Conservation (phyloP, 768 basidiomycete species). For the Sarcomyxa edulis region DNA sequence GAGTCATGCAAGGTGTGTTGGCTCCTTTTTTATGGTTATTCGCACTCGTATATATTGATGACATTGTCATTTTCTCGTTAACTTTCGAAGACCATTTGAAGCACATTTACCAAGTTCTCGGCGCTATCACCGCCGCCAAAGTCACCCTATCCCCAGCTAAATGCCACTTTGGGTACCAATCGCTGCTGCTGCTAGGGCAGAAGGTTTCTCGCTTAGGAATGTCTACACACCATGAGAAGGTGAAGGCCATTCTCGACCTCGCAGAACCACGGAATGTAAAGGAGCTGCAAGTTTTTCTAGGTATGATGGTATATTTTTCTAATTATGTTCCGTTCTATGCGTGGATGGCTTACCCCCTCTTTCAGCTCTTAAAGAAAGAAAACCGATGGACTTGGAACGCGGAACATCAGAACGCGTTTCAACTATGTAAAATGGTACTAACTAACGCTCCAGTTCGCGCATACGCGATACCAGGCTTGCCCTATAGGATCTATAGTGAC, state of each 20-base stretch:
- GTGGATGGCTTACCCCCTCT: no score
- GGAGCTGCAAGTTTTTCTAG: conserved; percentile 26
- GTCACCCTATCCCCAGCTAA: conserved; percentile 29
- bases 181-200: conserved; percentile 31
- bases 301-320: no score
- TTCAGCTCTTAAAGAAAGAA: no score
- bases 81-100: conserved; percentile 25
- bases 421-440: no score
- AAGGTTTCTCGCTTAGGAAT: no score
- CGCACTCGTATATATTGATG: conserved; percentile 35
- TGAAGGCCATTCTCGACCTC: conserved; percentile 25
- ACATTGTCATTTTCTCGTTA: conserved; percentile 30
- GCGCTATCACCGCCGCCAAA: conserved; percentile 17
- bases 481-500: conserved; percentile 31
- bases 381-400: no score
- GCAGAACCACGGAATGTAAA: conserved; percentile 17
- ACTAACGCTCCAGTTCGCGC: conserved; percentile 24
- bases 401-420: conserved; percentile 20
- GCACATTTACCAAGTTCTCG: no score
- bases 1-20: conserved; percentile 32
- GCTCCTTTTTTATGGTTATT: conserved; percentile 33
- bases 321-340: no score
- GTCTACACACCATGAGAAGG: conserved; percentile 31
- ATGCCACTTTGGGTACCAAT: no score
- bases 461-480: conserved; percentile 19